Evolutionary conservation across 768 basidiomycete genomes (phyloP).

Genomic region (Galerina marginata): DNA sequence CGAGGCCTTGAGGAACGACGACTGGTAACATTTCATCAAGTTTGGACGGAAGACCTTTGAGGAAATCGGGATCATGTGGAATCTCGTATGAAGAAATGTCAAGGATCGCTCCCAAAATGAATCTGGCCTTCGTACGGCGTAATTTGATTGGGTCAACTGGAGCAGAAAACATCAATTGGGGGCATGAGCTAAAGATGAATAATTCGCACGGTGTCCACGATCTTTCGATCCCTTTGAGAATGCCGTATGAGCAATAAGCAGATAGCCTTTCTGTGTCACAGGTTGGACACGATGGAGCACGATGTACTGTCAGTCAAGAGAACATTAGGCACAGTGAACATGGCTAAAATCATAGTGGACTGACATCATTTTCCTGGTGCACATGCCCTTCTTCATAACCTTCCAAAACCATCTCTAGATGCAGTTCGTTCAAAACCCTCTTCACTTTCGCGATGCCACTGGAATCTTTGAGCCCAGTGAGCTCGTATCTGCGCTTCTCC

Average conservation of each 20-base stretch:
- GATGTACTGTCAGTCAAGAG: constrained; percentile 71
- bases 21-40: constrained; percentile 69
- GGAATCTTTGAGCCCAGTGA: constrained; percentile 58
- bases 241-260: constrained; percentile 91
- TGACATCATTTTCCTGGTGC: constrained; percentile 93
- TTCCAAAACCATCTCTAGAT: constrained; percentile 89
- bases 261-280: constrained; percentile 85
- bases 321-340: neutral
- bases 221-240: constrained; percentile 84
- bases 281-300: constrained; percentile 93
- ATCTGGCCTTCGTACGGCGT: constrained; percentile 77
- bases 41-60: constrained; percentile 76
- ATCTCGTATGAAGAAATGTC: constrained; percentile 68
- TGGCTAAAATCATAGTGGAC: constrained; percentile 33
- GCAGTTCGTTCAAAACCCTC: constrained; percentile 83
- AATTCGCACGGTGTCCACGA: constrained; percentile 74
- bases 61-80: constrained; percentile 50
- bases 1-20: constrained; percentile 62
- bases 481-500: constrained; percentile 82
- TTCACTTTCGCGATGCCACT: constrained; percentile 66
- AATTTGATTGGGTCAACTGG: constrained; percentile 87
- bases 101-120: constrained; percentile 80
- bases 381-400: constrained; percentile 93
- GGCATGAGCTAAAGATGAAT: neutral
- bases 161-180: constrained; percentile 1